Evolutionary conservation across 148 eudicot genomes (phyloP).

Genomic region (Rhododendron ovatum): DNA sequence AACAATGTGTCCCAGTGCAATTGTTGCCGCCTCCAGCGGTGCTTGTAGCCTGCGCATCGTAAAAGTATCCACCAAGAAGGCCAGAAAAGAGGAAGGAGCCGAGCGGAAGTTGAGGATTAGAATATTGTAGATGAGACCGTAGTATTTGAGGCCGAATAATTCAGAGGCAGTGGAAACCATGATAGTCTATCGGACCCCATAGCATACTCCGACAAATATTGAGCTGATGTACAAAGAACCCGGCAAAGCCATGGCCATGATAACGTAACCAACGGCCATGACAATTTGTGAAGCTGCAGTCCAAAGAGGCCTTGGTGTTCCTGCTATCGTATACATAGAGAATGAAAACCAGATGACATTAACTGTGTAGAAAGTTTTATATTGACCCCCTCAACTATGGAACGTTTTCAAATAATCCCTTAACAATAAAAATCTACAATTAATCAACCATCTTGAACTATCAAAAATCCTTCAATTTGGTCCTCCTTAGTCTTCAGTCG

Average conservation of each 20-base stretch:
- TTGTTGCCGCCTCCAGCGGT: constrained; percentile 74
- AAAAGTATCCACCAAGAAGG: constrained; percentile 71
- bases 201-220: constrained; percentile 70
- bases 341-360: neutral
- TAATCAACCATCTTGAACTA: too few relatives aligned
- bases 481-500: too few relatives aligned
- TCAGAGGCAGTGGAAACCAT: constrained; percentile 18
- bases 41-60: constrained; percentile 67
- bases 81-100: constrained; percentile 97
- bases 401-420: too few relatives aligned
- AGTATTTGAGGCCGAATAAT: constrained; percentile 83
- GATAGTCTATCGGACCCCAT: constrained; percentile 77
- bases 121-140: constrained; percentile 83
- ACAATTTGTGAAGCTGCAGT: constrained; percentile 84
- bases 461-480: too few relatives aligned
- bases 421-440: too few relatives aligned
- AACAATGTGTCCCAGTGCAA: constrained; percentile 74
- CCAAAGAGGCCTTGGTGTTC: constrained; percentile 83
- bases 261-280: constrained; percentile 55
- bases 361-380: neutral
- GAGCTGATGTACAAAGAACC: constrained; percentile 88
- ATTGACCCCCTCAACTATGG: too few relatives aligned
- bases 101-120: constrained; percentile 49
- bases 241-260: constrained; percentile 71
- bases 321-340: constrained; percentile 45